Percentiles rank a stretch among this genome's conserved stretches.
phyloP scores from a whole-genome alignment of 1,284 basidiomycete species.

The Coniferiporia sulphurascens region DNA sequence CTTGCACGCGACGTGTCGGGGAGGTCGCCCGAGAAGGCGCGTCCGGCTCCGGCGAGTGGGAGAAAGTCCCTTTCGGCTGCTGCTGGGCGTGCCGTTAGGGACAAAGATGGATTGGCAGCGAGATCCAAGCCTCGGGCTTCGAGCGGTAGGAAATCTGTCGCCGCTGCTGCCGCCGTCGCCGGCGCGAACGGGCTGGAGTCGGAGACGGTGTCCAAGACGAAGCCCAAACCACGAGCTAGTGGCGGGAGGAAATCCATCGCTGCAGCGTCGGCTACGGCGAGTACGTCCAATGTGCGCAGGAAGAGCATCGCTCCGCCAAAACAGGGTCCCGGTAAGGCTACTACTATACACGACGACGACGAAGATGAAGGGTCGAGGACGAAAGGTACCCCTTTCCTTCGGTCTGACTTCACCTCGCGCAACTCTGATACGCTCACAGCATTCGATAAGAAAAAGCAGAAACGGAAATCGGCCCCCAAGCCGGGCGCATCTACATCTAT shows the following conservation, averaged over 20 bases:
- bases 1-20: slow-evolving; percentile 38
- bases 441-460: neutral
- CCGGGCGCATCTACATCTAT: neutral
- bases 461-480: neutral
- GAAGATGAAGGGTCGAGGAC: neutral
- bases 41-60: neutral
- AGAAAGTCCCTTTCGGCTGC: no score
- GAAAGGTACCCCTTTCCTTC: neutral
- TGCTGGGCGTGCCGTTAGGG: no score
- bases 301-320: neutral
- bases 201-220: neutral
- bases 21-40: slow-evolving; percentile 35
- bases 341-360: neutral
- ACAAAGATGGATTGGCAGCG: no score
- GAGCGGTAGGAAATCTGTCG: slow-evolving; percentile 1
- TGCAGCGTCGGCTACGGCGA: neutral
- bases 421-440: neutral
- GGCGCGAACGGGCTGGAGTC: neutral
- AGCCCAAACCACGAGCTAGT: neutral
- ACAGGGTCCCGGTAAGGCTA: neutral
- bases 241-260: neutral
- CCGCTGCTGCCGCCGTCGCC: neutral
- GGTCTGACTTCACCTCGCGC: neutral
- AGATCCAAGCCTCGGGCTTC: no score
- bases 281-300: neutral